Evolutionary conservation across 2,329 filamentous ascomycete genomes (phyloP).

Genomic region (Huntiella decipiens): DNA sequence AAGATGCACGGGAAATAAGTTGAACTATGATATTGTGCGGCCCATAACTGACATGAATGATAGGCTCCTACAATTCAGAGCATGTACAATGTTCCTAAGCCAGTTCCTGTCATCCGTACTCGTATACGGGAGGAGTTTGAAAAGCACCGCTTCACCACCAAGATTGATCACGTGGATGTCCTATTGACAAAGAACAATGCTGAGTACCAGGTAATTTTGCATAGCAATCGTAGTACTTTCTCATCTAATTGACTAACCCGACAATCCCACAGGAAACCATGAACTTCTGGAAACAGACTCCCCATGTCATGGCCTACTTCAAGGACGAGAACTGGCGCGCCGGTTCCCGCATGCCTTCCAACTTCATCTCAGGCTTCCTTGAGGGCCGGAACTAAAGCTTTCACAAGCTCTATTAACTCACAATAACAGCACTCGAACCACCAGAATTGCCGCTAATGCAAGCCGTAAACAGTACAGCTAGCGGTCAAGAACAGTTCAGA

Average conservation of each 20-base stretch:
- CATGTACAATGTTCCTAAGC: constrained; percentile 88
- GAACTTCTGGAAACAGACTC: constrained; percentile 97
- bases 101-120: constrained; percentile 71
- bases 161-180: constrained; percentile 74
- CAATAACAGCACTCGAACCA: background rate
- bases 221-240: background rate
- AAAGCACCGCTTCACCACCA: constrained; percentile 79
- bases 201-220: constrained; percentile 64
- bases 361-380: constrained; percentile 87
- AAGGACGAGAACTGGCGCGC: constrained; percentile 62
- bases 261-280: constrained; percentile 57
- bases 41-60: background rate
- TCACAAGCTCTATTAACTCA: background rate
- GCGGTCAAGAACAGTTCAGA: background rate
- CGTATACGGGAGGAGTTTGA: constrained; percentile 96
- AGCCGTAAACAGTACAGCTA: background rate
- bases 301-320: constrained; percentile 95
- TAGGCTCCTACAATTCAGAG: constrained; percentile 92
- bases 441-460: background rate
- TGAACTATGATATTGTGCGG: background rate
- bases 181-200: constrained; percentile 77
- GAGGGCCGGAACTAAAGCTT: constrained; percentile 49
- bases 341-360: constrained; percentile 60
- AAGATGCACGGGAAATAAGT: background rate
- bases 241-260: background rate